Base-by-base conservation (phyloP, 2,329 filamentous ascomycete genomes). In the Ophiosphaerella herpotricha region DNA sequence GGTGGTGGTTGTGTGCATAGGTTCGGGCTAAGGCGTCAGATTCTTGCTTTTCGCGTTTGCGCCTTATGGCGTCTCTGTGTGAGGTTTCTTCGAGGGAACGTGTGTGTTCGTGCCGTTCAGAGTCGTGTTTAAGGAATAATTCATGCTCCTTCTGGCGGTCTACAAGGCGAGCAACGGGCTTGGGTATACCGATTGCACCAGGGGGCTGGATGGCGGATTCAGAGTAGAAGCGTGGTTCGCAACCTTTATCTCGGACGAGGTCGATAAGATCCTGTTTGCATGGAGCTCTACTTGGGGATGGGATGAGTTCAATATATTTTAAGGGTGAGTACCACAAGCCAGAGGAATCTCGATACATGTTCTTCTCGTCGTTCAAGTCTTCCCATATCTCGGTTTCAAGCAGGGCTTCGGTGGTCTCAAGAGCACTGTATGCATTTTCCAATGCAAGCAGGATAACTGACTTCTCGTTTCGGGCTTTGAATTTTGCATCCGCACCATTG, bases 301-400 rank as follows among this genome's bases (percentile, higher is more conserved):
- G 53, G 12, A 70, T 39, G 0, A 66, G 58, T 16, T 71, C 70
- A 16, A 85, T 77, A 63, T 88, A 88, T 74, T 84, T 85, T 3
- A 85, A 83, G 0, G 85, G 82, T 0, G 85, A 88, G 68, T 86
- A 88, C 1, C 80, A 83, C 57, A 79, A 78, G 5, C 74, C 76
- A 21, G 79, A 79, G 36, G 80, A 75, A 1, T 67, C 63, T 16
- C 57, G 52, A 48, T 63, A 71, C 49, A 70, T 58, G 71, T 80
- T 68, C 78, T 84, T 52, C 78, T 81, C 74, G 52, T 83, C 80
- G 70, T 88, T 88, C 60, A 88, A 73, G 29, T 81, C 74, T 62
- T 85, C 84, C 84, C 85, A 88, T 72, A 87, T 79, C 37, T 82
- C 84, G 0, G 81, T 82, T 59, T 85, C 85, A 7, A 89, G 75